Evolutionary conservation across 179 eudicot genomes (phyloP).

Genomic region (Silene vulgaris): DNA sequence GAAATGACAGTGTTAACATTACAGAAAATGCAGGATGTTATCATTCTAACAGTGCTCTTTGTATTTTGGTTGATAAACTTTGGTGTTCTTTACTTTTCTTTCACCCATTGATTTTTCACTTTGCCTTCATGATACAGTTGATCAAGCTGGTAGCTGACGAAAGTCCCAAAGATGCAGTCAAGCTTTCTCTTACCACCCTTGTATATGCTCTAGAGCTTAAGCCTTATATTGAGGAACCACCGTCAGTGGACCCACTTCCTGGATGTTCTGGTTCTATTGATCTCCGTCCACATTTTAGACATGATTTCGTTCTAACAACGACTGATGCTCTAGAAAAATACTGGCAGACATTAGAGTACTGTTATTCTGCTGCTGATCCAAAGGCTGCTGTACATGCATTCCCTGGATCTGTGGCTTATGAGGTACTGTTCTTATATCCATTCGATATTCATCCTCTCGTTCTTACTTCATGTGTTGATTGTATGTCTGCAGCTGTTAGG

Average conservation of each 20-base stretch:
- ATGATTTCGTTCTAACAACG: slow-evolving; percentile 80
- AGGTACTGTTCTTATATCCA: slow-evolving; percentile 41
- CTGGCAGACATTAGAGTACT: slow-evolving; percentile 93
- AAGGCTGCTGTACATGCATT: slow-evolving; percentile 83
- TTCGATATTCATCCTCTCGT: slow-evolving; percentile 2
- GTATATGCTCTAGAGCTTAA: slow-evolving; percentile 76
- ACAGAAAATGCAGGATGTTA: background rate
- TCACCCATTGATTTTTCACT: background rate
- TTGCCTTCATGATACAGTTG: slow-evolving; percentile 40
- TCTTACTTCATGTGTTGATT: background rate
- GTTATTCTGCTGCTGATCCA: slow-evolving; percentile 81
- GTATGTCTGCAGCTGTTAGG: slow-evolving; percentile 9
- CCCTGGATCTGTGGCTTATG: slow-evolving; percentile 79
- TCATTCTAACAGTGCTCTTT: background rate
- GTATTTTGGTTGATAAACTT: background rate
- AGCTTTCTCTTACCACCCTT: slow-evolving; percentile 53
- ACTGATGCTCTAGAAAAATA: slow-evolving; percentile 76
- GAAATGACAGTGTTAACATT: background rate
- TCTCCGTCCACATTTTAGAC: slow-evolving; percentile 82
- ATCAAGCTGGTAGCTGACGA: slow-evolving; percentile 66
- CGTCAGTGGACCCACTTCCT: slow-evolving; percentile 35
- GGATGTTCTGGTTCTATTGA: slow-evolving; percentile 44
- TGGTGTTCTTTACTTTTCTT: background rate
- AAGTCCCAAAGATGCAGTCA: slow-evolving; percentile 39
- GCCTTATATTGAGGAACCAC: slow-evolving; percentile 95